Evolutionary conservation across 2,329 filamentous ascomycete species (phyloP), one percentile per base, ranked within the genome.

Genomic region (Colletotrichum higginsianum): DNA sequence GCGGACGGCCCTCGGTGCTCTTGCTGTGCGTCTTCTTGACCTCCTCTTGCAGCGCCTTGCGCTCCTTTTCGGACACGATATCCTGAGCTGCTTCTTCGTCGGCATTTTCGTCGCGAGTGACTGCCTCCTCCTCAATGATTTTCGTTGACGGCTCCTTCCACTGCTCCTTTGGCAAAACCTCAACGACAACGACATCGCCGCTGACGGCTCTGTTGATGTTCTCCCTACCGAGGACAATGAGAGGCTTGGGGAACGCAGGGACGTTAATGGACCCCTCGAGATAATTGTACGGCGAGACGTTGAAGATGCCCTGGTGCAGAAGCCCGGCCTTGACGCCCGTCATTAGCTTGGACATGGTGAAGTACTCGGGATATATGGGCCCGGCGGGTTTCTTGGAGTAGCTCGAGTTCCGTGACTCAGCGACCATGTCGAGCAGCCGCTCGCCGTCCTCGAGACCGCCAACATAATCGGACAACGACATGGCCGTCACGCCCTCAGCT

Each of bases 81-180:
- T 92, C 92, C 35, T 88, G 89, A 8, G 88, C 88, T 66, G 93
- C 92, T 72, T 97, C 66, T n/a, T 53, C 67, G 75, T 98, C 96
- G 1, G 96, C 92, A 76, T 97, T 98, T 78, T 99, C 96, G 78
- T 99, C 94, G 81, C 93, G 94, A 65, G 95, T 98, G 49, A 98
- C 86, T 1, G 92, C 89, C 76, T 98, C 96, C 80, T 99, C 96
- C 75, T 99, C 96, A 42, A 99, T 92, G 58, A 99, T 96, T 81
- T 97, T 97, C 4, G 94, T 96, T 2, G 96, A 98, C 1, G 96
- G 95, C 56, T 93, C 92, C 82, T 98, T 98, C 96, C 96, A 99
- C 81, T 98, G 96, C 67, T 98, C 94, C 80, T 95, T 93, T 0
- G 96, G 95, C 2, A 99, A 86, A 4, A 99, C 89, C 81, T 99